A percentile compares a stretch with the other conserved stretches of the same genome.
phyloP scores from a whole-genome alignment of 148 eudicot genomes.

The Amaranthus hypochondriacus region DNA sequence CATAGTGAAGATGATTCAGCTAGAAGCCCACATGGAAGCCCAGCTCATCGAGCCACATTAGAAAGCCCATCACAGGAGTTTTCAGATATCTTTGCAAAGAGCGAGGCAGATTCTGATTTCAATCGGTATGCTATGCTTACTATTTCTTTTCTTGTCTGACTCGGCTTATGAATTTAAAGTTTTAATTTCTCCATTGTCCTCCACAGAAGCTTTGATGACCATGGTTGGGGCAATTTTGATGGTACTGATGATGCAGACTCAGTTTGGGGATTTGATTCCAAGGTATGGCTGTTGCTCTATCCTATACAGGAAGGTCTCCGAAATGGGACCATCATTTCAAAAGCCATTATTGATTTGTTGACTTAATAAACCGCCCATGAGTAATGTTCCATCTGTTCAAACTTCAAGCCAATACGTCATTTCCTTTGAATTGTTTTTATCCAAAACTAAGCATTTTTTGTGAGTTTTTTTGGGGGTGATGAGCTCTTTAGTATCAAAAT shows the following conservation, averaged over 20 bases:
- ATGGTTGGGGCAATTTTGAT: conserved; percentile 79
- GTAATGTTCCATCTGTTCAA: too few relatives aligned
- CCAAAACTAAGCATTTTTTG: too few relatives aligned
- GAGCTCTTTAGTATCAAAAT: too few relatives aligned
- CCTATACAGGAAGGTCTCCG: too few relatives aligned
- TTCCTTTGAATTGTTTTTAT: too few relatives aligned
- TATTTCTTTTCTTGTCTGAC: conserved; percentile 6
- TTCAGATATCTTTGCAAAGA: conserved; percentile 60
- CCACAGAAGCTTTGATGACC: conserved; percentile 76
- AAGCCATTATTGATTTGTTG: too few relatives aligned
- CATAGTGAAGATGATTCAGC: conserved; percentile 78
- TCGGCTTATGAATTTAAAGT: background rate
- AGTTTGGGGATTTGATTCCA: conserved; percentile 82
- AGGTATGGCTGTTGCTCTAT: conserved; percentile 36
- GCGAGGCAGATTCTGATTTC: conserved; percentile 69
- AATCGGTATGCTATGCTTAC: conserved; percentile 43
- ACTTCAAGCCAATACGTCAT: too few relatives aligned
- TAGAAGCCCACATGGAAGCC: conserved; percentile 78
- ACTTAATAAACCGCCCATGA: too few relatives aligned
- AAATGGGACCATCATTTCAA: too few relatives aligned
- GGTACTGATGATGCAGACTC: conserved; percentile 88
- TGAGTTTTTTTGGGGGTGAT: too few relatives aligned
- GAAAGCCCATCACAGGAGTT: conserved; percentile 58
- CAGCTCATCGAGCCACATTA: conserved; percentile 39
- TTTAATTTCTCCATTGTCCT: conserved; percentile 12